These are phyloP conservation scores for Akanthomyces uredinophilus DNA, from an alignment of 2,329 filamentous ascomycete species.

Conservation along the genomic window DNA sequence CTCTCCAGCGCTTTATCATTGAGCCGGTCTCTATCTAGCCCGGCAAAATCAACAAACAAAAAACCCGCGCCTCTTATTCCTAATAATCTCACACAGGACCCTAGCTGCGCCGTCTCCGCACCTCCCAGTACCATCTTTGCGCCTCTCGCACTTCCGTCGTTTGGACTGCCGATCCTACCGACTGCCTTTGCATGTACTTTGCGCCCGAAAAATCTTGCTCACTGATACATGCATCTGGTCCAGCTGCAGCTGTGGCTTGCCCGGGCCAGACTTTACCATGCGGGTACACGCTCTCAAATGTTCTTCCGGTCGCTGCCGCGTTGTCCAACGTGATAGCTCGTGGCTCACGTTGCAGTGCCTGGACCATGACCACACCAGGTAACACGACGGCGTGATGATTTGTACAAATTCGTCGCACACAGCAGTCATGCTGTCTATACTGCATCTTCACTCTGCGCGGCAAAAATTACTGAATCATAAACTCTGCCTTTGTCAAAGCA, in stretches of 20 bases:
- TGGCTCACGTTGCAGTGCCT: neutral
- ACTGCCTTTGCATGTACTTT: neutral
- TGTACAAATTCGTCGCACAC: neutral
- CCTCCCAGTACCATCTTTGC: neutral
- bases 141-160: neutral
- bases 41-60: neutral
- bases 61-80: neutral
- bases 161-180: slow-evolving; percentile 8
- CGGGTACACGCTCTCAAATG: neutral
- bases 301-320: neutral
- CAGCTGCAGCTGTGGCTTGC: slow-evolving; percentile 3
- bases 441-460: neutral
- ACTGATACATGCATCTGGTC: neutral
- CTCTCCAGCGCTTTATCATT: neutral
- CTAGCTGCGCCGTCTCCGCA: neutral
- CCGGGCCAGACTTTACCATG: neutral
- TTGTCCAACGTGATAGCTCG: slow-evolving; percentile 2
- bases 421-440: neutral
- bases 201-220: neutral
- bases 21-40: too few species aligned
- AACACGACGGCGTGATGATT: neutral
- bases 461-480: neutral
- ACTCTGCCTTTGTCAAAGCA: neutral
- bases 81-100: neutral
- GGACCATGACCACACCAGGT: neutral